Conservation (phyloP, 768 basidiomycete genomes). For the Galerina marginata region DNA sequence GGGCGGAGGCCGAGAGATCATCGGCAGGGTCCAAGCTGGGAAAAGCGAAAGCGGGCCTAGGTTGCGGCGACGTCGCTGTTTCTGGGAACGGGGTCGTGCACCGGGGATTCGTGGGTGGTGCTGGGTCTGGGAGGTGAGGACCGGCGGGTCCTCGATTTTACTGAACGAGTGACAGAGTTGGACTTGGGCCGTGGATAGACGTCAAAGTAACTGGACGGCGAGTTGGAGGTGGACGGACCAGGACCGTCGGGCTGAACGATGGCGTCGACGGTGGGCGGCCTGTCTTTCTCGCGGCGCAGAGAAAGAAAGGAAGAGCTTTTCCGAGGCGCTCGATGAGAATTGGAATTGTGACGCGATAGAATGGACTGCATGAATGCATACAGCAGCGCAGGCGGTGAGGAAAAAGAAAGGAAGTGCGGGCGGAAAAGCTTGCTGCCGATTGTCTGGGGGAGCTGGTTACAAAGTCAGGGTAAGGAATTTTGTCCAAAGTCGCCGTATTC, state of each 20-base stretch:
- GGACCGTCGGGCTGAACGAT: constrained; percentile 26
- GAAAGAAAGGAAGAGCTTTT: constrained; percentile 66
- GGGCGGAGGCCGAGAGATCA: constrained; percentile 29
- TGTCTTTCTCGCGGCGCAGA: constrained; percentile 54
- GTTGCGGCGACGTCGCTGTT: constrained; percentile 21
- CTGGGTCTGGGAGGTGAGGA: constrained; percentile 20
- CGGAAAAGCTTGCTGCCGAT: neutral
- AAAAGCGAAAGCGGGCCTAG: constrained; percentile 45
- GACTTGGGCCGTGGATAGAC: constrained; percentile 48
- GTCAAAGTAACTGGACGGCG: constrained; percentile 49
- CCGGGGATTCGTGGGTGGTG: constrained; percentile 10
- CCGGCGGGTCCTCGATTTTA: constrained; percentile 35
- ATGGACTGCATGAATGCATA: constrained; percentile 40
- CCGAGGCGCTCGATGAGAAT: constrained; percentile 48
- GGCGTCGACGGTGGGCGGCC: constrained; percentile 25
- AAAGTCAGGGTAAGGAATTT: constrained; percentile 1
- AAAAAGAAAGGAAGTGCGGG: neutral
- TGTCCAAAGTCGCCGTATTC: constrained; percentile 1
- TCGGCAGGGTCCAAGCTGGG: constrained; percentile 43
- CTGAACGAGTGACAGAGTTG: constrained; percentile 36
- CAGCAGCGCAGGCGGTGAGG: neutral
- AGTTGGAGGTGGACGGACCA: constrained; percentile 31
- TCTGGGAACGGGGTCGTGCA: constrained; percentile 14
- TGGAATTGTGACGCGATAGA: constrained; percentile 41
- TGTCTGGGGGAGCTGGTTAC: neutral